A percentile compares a stretch with the other conserved stretches of the same genome.
These are phyloP conservation scores for Paraconiothyrium sp. DNA, from an alignment of 2,329 filamentous ascomycete genomes.

Conservation along the genomic window DNA sequence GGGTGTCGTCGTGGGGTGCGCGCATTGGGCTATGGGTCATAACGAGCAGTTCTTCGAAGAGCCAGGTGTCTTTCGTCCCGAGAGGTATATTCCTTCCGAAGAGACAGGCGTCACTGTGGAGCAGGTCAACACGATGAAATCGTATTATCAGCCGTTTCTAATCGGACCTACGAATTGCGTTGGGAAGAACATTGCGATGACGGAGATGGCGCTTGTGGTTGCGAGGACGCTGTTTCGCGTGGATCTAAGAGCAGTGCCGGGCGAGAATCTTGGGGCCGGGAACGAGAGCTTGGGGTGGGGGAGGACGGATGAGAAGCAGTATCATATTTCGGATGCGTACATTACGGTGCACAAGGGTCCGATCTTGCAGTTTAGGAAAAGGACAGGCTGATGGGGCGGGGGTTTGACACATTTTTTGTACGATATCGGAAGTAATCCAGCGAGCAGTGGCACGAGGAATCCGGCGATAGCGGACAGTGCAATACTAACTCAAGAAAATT, in stretches of 20 bases:
- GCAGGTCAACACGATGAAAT: conserved; percentile 16
- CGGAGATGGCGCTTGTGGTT: conserved; percentile 27
- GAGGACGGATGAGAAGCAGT: conserved; percentile 12
- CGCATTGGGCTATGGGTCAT: conserved; percentile 23
- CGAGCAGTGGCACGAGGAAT: too few relatives aligned
- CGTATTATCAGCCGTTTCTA: conserved; percentile 27
- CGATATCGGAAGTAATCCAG: too few relatives aligned
- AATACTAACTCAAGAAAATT: too few relatives aligned
- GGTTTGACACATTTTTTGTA: too few relatives aligned
- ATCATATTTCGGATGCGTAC: conserved; percentile 21
- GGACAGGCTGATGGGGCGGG: neutral
- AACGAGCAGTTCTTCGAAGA: conserved; percentile 25
- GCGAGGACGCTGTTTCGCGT: conserved; percentile 26
- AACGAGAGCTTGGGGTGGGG: conserved; percentile 15
- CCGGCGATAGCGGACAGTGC: too few relatives aligned
- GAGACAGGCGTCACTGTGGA: conserved; percentile 18
- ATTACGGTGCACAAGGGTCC: conserved; percentile 36
- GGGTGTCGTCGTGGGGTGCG: conserved; percentile 24
- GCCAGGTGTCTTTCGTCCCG: conserved; percentile 22
- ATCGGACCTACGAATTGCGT: conserved; percentile 33
- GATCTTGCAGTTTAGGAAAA: conserved; percentile 28
- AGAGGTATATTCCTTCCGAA: conserved; percentile 22
- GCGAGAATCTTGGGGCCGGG: conserved; percentile 6
- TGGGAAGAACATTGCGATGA: conserved; percentile 34
- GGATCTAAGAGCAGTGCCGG: conserved; percentile 23